Base-by-base conservation (phyloP, 148 eudicot species). In the Suaeda aralocaspica region DNA sequence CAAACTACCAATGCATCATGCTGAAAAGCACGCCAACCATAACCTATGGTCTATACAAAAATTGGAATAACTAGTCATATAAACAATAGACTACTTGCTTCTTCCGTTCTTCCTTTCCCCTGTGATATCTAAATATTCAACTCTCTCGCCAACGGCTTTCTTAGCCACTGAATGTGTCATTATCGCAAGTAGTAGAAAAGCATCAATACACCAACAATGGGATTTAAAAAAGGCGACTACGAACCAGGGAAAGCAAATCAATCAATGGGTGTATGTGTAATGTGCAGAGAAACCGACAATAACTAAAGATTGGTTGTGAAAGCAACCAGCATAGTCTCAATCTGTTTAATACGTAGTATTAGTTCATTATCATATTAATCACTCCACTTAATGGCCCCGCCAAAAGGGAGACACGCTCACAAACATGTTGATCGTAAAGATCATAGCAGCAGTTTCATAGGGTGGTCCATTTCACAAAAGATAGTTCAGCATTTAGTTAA, bases 201-300 rank as follows among this genome's bases (percentile, higher is more conserved):
- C 60, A 68, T 31, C 22, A 15, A 41, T 30, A 58, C 45, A 59
- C 51, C 25, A 59, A 67, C 53, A 49, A 46, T 4, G 16, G 50
- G 50, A n/a, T n/a, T n/a, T n/a, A n/a, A n/a, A n/a, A n/a, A n/a
- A 36, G 41, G 41, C 41, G 8, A 36, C 41, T 36, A 8, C 41
- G 8, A 36, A 36, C 41, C 41, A 36, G 8, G 8, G 41, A 36
- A 36, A 8, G 8, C 41, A 36, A 36, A 36, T 4, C 4, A 57
- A 68, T 50, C 64, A 51, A 61, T 61, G 33, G 55, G 64, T 63
- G 44, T 24, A 12, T 13, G 36, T 26, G 61, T 30, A 12, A 4
- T 21, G 26, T 21, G 31, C 36, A 59, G 18, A 39, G 30, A 48
- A 28, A 41, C 79, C 75, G 79, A 76, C 79, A 76, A 71, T 36